Percentiles rank a stretch among this genome's conserved stretches.
These are phyloP conservation scores for Sicyos edulis DNA, from an alignment of 306 rosid species.

Conservation along the genomic window DNA sequence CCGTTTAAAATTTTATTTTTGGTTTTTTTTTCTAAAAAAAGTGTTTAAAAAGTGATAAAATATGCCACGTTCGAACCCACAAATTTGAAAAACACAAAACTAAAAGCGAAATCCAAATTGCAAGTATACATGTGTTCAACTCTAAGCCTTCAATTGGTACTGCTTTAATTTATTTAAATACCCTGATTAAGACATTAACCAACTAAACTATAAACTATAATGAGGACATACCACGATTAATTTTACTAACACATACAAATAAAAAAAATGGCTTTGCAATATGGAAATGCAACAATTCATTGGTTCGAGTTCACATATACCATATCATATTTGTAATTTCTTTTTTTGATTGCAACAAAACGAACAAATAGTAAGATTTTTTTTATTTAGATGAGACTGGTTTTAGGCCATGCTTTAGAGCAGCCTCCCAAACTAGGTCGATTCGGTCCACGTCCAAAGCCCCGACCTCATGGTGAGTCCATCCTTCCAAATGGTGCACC, in stretches of 20 bases:
- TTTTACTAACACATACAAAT: not conserved
- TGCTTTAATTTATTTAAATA: not conserved
- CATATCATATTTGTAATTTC: constrained; percentile 9
- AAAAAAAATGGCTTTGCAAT: constrained; percentile 17
- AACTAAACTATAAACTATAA: not conserved
- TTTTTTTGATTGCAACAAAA: not conserved
- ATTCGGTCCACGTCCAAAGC: constrained; percentile 79
- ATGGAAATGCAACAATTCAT: not conserved
- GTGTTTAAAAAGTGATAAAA: no score
- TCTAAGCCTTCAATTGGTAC: not conserved
- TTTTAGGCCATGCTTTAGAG: constrained; percentile 69
- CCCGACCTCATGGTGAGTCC: constrained; percentile 93
- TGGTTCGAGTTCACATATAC: constrained; percentile 13
- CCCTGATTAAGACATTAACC: not conserved
- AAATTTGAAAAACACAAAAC: no score
- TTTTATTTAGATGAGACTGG: constrained; percentile 49
- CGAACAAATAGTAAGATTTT: not conserved
- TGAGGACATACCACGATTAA: not conserved
- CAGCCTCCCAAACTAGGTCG: constrained; percentile 91
- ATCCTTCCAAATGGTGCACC: constrained; percentile 78
- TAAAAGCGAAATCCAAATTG: no score
- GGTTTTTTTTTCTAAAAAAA: no score
- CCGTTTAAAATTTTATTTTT: no score
- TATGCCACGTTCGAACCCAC: no score
- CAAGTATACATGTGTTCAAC: no score